Evolutionary conservation across 495 filamentous ascomycete species (phyloP), one percentile per base, ranked within the genome.

Genomic region (Tuber borchii): DNA sequence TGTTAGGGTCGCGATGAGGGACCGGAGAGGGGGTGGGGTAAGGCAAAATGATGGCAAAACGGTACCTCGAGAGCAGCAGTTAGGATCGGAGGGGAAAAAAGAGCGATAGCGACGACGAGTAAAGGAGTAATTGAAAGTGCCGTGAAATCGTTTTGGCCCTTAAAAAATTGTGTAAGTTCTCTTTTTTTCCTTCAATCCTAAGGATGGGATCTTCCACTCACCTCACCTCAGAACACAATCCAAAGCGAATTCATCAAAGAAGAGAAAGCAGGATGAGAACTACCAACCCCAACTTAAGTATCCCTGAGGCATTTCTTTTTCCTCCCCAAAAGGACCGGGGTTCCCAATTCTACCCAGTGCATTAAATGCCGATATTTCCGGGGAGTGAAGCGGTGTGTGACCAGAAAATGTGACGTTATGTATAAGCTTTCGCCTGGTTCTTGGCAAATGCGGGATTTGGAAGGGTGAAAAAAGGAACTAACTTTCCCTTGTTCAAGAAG

Each of bases 291-390:
- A 65, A 31, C 56, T 65, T 65, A 65, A 65, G 26, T 65, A 65
- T 65, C 26, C 26, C 56, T 65, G 56, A 65, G 56, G 56, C 56
- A 65, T 65, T 65, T 65, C 56, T 65, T 65, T 34, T 31, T 34
- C 26, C 26, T 19, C 17, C 44, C 12, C 56, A 26, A 26, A 8
- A 26, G 22, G 8, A 19, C n/a, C 3, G 39, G 51, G 10, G 22
- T 61, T 61, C 51, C 51, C 51, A n/a, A 61, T 61, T 61, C 2
- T 26, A 26, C 51, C n/a, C 51, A 12, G 26, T 31, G 56, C 56
- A 65, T 65, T 31, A 65, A 65, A 65, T 65, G 56, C 56, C 56
- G 56, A 65, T 61, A 65, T 65, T 31, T 34, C 56, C 56, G 56
- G 56, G 56, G 56, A 65, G 20, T 14, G 56, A 1, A 26, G 26